Evolutionary conservation across 1,139 yeast species (phyloP), one percentile per base, ranked within the genome.

Genomic region (Entelexis sorbosivorans): DNA sequence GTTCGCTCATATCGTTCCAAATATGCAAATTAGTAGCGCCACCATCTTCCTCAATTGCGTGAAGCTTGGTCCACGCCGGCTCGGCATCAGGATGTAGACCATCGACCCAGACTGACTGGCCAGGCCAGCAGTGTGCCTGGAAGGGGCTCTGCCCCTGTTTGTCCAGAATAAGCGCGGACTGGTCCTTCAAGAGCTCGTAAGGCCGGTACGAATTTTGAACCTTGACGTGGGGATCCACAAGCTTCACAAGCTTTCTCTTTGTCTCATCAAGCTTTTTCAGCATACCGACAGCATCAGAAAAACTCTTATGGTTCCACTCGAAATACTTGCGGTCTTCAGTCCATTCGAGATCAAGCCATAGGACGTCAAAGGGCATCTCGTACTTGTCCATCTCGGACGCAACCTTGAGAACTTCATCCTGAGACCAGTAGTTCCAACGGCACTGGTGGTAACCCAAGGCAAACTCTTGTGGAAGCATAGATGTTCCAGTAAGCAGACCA

Each of bases 1-100:
- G 97, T 67, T 91, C 99, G 67, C 85, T 87, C 99, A 91, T 91
- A 66, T 93, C 98, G 66, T 91, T 93, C 99, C 99, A 91, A 31
- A 93, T 70, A 61, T 82, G 83, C 50, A 88, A 65, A 62, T 91
- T 91, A 7, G 63, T 59, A 26, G 79, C 71, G 34, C 73, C 69
- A 0, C 81, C 79, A 57, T 80, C 72, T 53, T 83, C 77, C 5
- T 60, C 59, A 47, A 56, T 52, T 3, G 56, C 57, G 58, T 73
- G 77, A 54, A 74, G 67, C 4, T 62, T 57, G 45, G 67, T 66
- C 97, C 97, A 91, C 58, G 74, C 74, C 8, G 63, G 63, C 51
- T 72, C 76, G 1, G 86, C 76, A 2, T 69, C 64, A 0, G 93
- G 88, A 61, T 81, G 77, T 55, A 87, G 68, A 0, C 95, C 74